Base-by-base conservation (phyloP, 768 basidiomycete species). In the Pluteus cervinus region DNA sequence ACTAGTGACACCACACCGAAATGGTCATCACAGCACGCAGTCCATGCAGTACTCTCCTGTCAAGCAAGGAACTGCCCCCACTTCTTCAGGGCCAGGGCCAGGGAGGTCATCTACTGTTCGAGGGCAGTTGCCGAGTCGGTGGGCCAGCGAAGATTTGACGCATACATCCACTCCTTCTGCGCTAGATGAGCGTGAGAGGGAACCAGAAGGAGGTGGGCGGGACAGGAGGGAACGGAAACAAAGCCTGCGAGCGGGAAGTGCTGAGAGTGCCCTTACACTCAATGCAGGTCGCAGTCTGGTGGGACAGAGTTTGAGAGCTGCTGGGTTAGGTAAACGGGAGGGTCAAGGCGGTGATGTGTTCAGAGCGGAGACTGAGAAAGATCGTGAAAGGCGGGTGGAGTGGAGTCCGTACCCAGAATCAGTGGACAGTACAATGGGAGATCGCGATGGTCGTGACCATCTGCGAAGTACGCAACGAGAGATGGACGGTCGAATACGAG, bases 281-380 rank as follows among this genome's bases (percentile, higher is more conserved):
- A 61, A 60, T 18, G 68, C 57, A 42, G 69, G 75, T 8, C 58
- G 82, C 40, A 79, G 71, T 47, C 55, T 88, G 10, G 55, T 84
- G 7, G 75, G 81, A 3, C 82, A 86, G 54, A 77, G 76, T 11
- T 51, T 88, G 41, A 68, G 79, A 33, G 81, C 84, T 0, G 83
- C 85, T 0, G 86, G 86, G 7, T 61, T 87, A 39, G 69, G 66
- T 21, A 57, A 55, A 57, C 32, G 51, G 48, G 46, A 51, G 37
- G 33, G 57, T 48, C 8, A 49, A 45, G 24, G 53, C 40, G 21
- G 38, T 14, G 35, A 40, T 32, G 45, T 37, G 28, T 17, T 10
- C 34, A 43, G 33, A 33, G 17, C 29, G 5, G 48, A 33, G 29
- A 24, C 38, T 40, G 42, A 16, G 41, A 16, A n/a, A 24, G 36